Base-by-base conservation (phyloP, 768 basidiomycete species). In the Boletus tylopilopsis region DNA sequence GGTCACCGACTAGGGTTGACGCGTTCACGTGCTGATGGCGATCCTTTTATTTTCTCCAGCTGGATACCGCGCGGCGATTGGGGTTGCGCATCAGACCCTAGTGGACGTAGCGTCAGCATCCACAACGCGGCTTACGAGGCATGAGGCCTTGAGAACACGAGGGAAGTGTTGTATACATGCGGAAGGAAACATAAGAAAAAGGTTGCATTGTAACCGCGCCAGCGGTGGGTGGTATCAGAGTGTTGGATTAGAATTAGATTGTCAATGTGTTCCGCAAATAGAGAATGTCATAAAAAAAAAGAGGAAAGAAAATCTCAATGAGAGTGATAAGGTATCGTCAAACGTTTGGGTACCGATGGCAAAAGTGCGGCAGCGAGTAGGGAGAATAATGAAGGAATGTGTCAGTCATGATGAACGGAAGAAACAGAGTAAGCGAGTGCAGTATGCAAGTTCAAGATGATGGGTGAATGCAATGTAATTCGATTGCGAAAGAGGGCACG, bases 11-110 rank as follows among this genome's bases (percentile, higher is more conserved):
- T 19, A 25, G 40, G 47, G 47, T 54, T 13, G 22, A 43, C 32
- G 21, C 21, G 42, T 51, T 21, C 33, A 38, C 47, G 34, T 42
- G 41, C 47, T 61, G 42, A 68, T 42, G 45, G 22, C 42, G 16
- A 16, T 15, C 19, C 23, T n/a, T n/a, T n/a, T n/a, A n/a, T n/a
- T 19, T 25, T 33, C 1, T 53, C 43, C 66, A 88, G 88, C 55
- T 94, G 92, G 94, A 87, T 94, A 68, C 94, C 94, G 41, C 85
- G 91, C 60, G 88, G 85, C 48, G 95, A 97, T 68, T 99, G 95
- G 95, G 95, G 95, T 48, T 96, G 95, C 64, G 76, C 90, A 3
- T 72, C 90, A 25, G 96, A 99, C 68, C 96, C 96, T 25, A 94
- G 91, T 55, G 96, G 96, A 25, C 78, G 96, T 42, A 93, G 90